These are phyloP conservation scores for Solanum sitiens DNA, from an alignment of 257 asterid genomes.

Conservation along the genomic window DNA sequence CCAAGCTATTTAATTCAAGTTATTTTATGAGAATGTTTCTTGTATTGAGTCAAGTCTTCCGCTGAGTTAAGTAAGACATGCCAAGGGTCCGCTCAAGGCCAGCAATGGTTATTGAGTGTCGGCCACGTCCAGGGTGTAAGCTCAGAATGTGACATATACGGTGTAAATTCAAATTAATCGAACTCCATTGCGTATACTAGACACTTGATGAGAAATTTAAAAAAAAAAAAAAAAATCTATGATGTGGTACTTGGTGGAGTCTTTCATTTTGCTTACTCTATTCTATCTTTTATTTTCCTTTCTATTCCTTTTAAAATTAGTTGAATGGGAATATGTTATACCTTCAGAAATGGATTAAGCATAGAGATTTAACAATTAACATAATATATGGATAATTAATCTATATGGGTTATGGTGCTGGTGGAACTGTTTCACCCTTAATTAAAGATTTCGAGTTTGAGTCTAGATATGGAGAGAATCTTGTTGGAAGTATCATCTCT, in stretches of 20 bases:
- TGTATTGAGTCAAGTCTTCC: too few species aligned
- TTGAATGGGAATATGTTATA: neutral
- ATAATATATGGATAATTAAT: neutral
- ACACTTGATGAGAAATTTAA: neutral
- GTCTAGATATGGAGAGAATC: fast-evolving
- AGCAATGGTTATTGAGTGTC: too few species aligned
- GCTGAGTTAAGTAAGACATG: too few species aligned
- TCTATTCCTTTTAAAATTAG: neutral
- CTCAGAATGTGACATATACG: too few species aligned
- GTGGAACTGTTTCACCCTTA: too few species aligned
- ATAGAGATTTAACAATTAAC: neutral
- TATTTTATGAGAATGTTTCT: too few species aligned
- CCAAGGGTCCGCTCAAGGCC: too few species aligned
- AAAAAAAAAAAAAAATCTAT: neutral
- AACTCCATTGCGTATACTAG: neutral
- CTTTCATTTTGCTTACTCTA: neutral
- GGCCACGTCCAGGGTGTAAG: too few species aligned
- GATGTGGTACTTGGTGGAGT: neutral
- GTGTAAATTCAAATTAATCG: neutral
- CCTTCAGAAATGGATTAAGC: neutral
- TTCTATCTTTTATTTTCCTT: neutral
- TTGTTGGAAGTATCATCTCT: neutral
- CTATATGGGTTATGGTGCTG: too few species aligned
- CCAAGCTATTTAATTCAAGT: too few species aligned
- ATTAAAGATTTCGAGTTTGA: too few species aligned